Percentiles rank a stretch among this genome's conserved stretches.
Conservation (phyloP, 768 basidiomycete species). For the Boletus vinaceobasis region DNA sequence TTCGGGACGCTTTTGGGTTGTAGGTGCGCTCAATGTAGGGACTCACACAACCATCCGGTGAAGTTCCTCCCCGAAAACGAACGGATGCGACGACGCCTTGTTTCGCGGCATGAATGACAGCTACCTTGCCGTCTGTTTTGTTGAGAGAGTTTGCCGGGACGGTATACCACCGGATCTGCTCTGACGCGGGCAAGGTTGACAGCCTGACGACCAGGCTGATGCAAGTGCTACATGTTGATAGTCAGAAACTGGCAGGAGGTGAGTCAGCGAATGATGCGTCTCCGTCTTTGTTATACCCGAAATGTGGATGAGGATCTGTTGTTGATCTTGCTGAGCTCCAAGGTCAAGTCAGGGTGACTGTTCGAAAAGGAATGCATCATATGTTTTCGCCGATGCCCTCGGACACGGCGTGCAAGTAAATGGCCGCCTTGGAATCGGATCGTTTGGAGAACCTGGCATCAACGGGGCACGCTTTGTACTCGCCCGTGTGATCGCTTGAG, state of each 20-base stretch:
- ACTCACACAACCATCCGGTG: slow-evolving; percentile 41
- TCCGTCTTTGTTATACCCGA: slow-evolving; percentile 42
- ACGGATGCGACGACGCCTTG: slow-evolving; percentile 58
- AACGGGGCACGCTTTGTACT: slow-evolving; percentile 56
- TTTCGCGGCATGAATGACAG: slow-evolving; percentile 51
- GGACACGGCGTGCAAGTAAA: slow-evolving; percentile 61
- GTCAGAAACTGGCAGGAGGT: background rate
- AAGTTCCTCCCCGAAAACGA: slow-evolving; percentile 44
- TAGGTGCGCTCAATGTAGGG: slow-evolving; percentile 32
- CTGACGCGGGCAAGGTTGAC: slow-evolving; percentile 28
- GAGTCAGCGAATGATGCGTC: slow-evolving; percentile 27
- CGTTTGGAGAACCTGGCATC: slow-evolving; percentile 59
- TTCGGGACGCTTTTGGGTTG: slow-evolving; percentile 27
- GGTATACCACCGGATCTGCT: slow-evolving; percentile 42
- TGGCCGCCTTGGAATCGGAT: slow-evolving; percentile 66
- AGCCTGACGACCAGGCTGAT: slow-evolving; percentile 46
- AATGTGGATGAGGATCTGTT: slow-evolving; percentile 37
- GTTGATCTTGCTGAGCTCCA: slow-evolving; percentile 44
- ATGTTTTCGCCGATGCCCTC: slow-evolving; percentile 58
- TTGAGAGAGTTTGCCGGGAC: slow-evolving; percentile 48
- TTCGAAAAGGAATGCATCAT: slow-evolving; percentile 43
- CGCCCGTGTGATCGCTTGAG: slow-evolving; percentile 50
- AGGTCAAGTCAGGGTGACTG: slow-evolving; percentile 41
- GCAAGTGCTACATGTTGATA: slow-evolving; percentile 42
- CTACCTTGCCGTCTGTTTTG: slow-evolving; percentile 60